Base-by-base conservation (phyloP, 2,329 filamentous ascomycete genomes). In the Trichoderma harzianum region DNA sequence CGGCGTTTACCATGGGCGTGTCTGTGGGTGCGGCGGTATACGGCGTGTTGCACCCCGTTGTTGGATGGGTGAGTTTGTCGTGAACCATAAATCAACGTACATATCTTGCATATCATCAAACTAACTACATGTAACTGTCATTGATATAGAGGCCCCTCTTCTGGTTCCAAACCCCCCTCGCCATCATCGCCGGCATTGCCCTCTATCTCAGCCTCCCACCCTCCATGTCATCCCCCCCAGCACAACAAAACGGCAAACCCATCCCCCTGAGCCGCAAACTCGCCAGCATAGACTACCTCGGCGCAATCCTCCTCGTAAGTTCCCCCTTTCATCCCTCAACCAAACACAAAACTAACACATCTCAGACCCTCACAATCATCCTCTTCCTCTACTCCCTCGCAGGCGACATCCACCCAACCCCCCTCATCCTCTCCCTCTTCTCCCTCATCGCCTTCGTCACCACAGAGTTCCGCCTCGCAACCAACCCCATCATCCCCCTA, bases 401-500 rank as follows among this genome's bases (percentile, higher is more conserved):
- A 0, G 87, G 89, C 1, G 85, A 86, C 12, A 87, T 96, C 55
- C 85, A 89, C 16, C 78, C 84, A 21, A 78, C 86, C 0, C 89
- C 90, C 0, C 85, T 97, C 34, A 73, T 89, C 24, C 78, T 91
- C 7, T 93, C 92, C 0, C 69, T 88, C 18, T 70, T 80, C 36
- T 76, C 83, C 1, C 82, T 90, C 2, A 71, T 86, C 5, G 77
- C 88, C 3, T 90, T 94, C 74, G 78, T 90, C 1, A 68, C 88
- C 7, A 87, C 91, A 73, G 93, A 97, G 79, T 85, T 87, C 69
- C 86, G 85, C 69, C 80, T 91, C 53, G 88, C 91, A 4, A 76
- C 81, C 1, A 91, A 94, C 53, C 93, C 94, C 4, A 89, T 97
- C 77, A 91, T 97, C 65, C 93, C 93, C 1, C 82, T 95, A 63